Conservation (phyloP, 2,329 filamentous ascomycete species). For the Ophiosphaerella herpotricha region DNA sequence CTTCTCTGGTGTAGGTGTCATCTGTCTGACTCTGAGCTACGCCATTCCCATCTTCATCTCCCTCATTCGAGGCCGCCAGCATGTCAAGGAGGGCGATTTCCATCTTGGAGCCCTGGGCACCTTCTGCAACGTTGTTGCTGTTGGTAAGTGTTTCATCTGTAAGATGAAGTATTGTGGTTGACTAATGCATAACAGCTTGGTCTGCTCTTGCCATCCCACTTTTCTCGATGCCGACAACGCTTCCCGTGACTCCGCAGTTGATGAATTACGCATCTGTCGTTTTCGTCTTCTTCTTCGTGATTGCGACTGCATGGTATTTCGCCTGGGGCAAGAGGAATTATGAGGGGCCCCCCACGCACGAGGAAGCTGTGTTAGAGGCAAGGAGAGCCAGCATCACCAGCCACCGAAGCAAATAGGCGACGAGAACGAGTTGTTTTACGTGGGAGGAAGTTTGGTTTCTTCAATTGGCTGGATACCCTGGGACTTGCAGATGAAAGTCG, state of each 20-base stretch:
- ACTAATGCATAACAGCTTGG: conserved; percentile 54
- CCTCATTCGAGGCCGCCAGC: conserved; percentile 63
- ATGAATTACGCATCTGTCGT: conserved; percentile 79
- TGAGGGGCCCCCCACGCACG: conserved; percentile 59
- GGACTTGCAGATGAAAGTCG: no score
- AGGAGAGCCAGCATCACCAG: conserved; percentile 38
- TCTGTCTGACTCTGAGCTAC: conserved; percentile 71
- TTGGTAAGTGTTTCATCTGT: conserved; percentile 57
- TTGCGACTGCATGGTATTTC: conserved; percentile 70
- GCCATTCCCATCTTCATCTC: conserved; percentile 69
- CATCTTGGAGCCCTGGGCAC: conserved; percentile 65
- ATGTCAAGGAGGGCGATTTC: conserved; percentile 63
- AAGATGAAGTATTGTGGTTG: not conserved
- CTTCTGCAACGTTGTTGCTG: conserved; percentile 66
- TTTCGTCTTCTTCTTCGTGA: conserved; percentile 67
- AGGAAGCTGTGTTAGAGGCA: conserved; percentile 38
- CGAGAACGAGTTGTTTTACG: no score
- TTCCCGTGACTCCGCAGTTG: conserved; percentile 62
- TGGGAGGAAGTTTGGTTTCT: no score
- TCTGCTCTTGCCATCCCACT: conserved; percentile 70
- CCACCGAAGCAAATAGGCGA: conserved; percentile 18
- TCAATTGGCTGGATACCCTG: no score
- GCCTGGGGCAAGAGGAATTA: conserved; percentile 73
- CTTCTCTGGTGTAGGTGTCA: conserved; percentile 72
- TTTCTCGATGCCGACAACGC: conserved; percentile 71